These are phyloP conservation scores for Herpetomonas tarakana DNA, from an alignment of 208 protist genomes.

Conservation along the genomic window DNA sequence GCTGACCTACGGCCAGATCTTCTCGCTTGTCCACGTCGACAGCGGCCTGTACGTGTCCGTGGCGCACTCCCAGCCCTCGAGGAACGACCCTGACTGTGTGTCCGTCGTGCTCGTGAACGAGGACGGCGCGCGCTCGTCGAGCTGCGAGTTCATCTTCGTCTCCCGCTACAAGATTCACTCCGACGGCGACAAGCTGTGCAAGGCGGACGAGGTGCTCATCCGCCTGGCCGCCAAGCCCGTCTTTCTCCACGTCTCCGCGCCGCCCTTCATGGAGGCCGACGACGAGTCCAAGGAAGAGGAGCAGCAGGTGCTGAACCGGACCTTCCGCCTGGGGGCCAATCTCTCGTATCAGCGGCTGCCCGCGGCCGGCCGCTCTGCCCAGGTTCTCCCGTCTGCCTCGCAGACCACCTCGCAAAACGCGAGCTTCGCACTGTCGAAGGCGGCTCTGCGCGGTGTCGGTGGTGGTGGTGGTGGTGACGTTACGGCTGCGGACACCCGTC, in stretches of 20 bases:
- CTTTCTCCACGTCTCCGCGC: conserved; percentile 62
- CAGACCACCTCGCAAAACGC: background rate
- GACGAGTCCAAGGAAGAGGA: conserved; percentile 16
- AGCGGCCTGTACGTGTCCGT: conserved; percentile 61
- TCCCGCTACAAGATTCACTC: conserved; percentile 77
- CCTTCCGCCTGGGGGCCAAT: conserved; percentile 31
- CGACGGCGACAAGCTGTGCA: conserved; percentile 63
- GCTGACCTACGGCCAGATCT: conserved; percentile 60
- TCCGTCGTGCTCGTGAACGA: conserved; percentile 47
- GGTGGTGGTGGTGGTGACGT: conserved; percentile 5
- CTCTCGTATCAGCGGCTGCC: conserved; percentile 10
- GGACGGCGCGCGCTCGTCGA: conserved; percentile 29
- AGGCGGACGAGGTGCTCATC: conserved; percentile 59
- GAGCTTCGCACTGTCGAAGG: background rate
- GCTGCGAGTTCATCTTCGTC: conserved; percentile 59
- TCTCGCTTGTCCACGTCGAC: conserved; percentile 55
- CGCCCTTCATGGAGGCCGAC: conserved; percentile 18
- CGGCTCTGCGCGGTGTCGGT: conserved; percentile 1
- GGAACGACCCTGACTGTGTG: conserved; percentile 64
- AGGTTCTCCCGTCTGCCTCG: background rate
- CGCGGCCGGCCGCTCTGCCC: background rate
- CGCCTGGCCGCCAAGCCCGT: conserved; percentile 39
- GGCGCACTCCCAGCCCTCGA: conserved; percentile 43
- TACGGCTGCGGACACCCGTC: conserved; percentile 1
- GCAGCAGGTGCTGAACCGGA: conserved; percentile 28